A percentile compares a stretch with the other conserved stretches of the same genome.
Conservation (phyloP, 2,329 filamentous ascomycete species). For the Cyclaneusma minus region DNA sequence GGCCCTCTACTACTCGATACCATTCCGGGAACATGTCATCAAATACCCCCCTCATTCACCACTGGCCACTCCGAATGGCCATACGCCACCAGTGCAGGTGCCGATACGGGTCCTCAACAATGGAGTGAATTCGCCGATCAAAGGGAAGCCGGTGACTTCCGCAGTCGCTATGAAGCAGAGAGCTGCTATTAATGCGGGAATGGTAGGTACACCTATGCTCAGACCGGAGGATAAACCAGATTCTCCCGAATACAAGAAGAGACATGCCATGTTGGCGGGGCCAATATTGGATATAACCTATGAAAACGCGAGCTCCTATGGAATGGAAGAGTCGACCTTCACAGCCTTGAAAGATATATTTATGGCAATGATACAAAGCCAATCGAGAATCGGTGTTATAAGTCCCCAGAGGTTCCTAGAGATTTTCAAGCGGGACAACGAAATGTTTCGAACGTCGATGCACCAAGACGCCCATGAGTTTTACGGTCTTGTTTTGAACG, state of each 20-base stretch:
- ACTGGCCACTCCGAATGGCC: slow-evolving; percentile 50
- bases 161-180: slow-evolving; percentile 41
- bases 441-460: slow-evolving; percentile 94
- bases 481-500: slow-evolving; percentile 84
- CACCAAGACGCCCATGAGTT: slow-evolving; percentile 98
- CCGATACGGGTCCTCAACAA: slow-evolving; percentile 37
- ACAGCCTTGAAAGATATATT: slow-evolving; percentile 95
- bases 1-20: slow-evolving; percentile 87
- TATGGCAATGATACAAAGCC: slow-evolving; percentile 68
- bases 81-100: slow-evolving; percentile 37
- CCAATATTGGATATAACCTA: slow-evolving; percentile 75
- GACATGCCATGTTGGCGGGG: slow-evolving; percentile 75
- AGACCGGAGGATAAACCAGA: slow-evolving; percentile 87
- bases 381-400: slow-evolving; percentile 72
- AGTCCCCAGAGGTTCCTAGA: slow-evolving; percentile 89
- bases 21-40: slow-evolving; percentile 87
- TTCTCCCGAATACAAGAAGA: slow-evolving; percentile 95
- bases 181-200: slow-evolving; percentile 35
- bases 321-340: slow-evolving; percentile 90
- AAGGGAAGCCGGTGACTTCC: slow-evolving; percentile 35
- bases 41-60: slow-evolving; percentile 69
- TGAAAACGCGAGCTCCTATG: slow-evolving; percentile 66
- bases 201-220: slow-evolving; percentile 30
- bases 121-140: slow-evolving; percentile 28
- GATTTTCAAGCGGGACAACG: slow-evolving; percentile 84